phyloP scores from a whole-genome alignment of 176 grass and related monocot genomes.

The Thalia dealbata region DNA sequence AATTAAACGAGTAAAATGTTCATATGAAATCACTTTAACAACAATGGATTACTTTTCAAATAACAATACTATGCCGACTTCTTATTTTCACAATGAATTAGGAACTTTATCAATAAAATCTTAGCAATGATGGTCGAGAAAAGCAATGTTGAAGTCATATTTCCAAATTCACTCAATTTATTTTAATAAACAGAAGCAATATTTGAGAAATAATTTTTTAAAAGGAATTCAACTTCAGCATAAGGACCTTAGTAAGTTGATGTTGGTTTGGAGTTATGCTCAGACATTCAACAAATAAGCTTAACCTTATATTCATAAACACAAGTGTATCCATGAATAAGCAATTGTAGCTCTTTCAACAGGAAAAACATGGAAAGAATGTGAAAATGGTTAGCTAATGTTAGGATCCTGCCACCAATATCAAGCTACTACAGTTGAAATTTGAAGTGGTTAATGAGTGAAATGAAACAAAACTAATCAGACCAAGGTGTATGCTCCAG shows the following conservation, averaged over 20 bases:
- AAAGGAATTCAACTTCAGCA: not conserved
- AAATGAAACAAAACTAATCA: not conserved
- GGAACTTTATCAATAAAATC: not conserved
- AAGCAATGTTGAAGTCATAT: not conserved
- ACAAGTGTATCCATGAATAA: no score
- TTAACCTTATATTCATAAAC: no score
- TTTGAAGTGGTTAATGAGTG: not conserved
- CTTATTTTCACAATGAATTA: not conserved
- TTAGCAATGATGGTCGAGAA: no score
- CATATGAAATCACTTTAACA: not conserved
- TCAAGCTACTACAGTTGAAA: not conserved
- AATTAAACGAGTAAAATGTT: not conserved
- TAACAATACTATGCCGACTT: not conserved
- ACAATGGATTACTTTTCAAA: not conserved
- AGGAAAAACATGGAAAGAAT: no score
- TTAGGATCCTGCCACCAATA: not conserved
- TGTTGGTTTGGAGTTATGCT: not conserved
- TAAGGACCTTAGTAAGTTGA: not conserved
- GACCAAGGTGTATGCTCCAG: not conserved
- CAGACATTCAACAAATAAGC: no score
- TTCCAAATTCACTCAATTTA: not conserved
- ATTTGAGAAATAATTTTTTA: not conserved
- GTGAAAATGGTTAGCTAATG: no score
- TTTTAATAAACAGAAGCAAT: not conserved
- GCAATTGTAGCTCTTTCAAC: no score